Evolutionary conservation across 768 basidiomycete species (phyloP).

Genomic region (Tubosaeta brunneosetosa): DNA sequence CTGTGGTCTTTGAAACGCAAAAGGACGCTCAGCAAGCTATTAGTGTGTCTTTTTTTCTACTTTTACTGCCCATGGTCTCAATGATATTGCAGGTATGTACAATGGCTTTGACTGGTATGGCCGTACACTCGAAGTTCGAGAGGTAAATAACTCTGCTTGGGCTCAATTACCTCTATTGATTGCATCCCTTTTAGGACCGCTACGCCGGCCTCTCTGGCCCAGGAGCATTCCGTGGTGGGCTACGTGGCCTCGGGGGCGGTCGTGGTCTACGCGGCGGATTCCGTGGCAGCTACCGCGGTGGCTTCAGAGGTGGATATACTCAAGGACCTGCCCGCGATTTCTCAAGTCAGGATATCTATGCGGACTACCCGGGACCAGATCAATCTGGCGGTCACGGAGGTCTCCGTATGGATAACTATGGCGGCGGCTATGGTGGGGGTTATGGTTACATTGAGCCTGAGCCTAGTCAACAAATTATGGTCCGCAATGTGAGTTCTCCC

Average conservation of each 20-base stretch:
- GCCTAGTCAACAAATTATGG: slow-evolving; percentile 96
- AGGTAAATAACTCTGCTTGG: slow-evolving; percentile 47
- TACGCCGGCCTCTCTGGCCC: slow-evolving; percentile 81
- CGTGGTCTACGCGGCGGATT: slow-evolving; percentile 19
- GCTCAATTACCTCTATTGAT: not conserved
- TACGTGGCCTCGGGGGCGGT: slow-evolving; percentile 51
- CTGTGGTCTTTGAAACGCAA: slow-evolving; percentile 88
- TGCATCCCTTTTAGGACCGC: slow-evolving; percentile 57
- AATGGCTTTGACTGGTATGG: slow-evolving; percentile 98
- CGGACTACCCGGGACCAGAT: slow-evolving; percentile 89
- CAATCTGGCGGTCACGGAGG: slow-evolving; percentile 41
- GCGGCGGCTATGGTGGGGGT: slow-evolving; percentile 37
- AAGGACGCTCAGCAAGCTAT: slow-evolving; percentile 92
- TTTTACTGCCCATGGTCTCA: not conserved
- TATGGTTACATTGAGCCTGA: slow-evolving; percentile 56
- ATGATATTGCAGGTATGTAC: slow-evolving; percentile 68
- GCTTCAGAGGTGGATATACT: slow-evolving; percentile 55
- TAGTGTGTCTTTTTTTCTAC: slow-evolving; percentile 46
- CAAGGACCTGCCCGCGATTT: slow-evolving; percentile 59
- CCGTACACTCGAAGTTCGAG: slow-evolving; percentile 89
- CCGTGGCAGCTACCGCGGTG: slow-evolving; percentile 45
- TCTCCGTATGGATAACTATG: slow-evolving; percentile 34
- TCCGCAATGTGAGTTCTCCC: slow-evolving; percentile 79
- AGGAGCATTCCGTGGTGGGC: slow-evolving; percentile 51
- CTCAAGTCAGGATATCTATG: slow-evolving; percentile 86